A percentile compares a stretch with the other conserved stretches of the same genome.
These are phyloP conservation scores for Noccaea bulbosa DNA, from an alignment of 345 rosid species.

Conservation along the genomic window DNA sequence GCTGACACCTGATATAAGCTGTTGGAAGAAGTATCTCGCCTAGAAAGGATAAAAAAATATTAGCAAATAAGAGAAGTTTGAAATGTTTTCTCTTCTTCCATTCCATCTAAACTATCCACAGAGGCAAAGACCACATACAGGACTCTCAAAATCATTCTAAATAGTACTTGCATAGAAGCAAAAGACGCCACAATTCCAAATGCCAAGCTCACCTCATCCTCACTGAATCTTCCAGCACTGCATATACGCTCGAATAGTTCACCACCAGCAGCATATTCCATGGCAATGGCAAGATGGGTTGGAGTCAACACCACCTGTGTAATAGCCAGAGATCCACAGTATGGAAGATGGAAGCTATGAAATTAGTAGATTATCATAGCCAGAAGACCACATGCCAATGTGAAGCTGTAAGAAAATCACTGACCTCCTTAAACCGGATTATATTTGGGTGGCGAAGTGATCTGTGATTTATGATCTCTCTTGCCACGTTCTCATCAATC, in stretches of 20 bases:
- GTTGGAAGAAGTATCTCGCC: conserved; percentile 78
- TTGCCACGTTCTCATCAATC: conserved; percentile 90
- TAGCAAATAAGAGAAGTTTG: conserved; percentile 1
- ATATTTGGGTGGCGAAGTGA: conserved; percentile 89
- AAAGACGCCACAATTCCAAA: neutral
- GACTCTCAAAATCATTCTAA: neutral
- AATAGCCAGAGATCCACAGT: conserved; percentile 7
- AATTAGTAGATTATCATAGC: neutral
- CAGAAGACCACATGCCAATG: conserved; percentile 1
- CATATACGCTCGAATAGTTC: conserved; percentile 73
- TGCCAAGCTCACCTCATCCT: conserved; percentile 59
- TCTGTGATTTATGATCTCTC: conserved; percentile 89
- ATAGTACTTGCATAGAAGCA: neutral
- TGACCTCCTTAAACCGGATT: conserved; percentile 86
- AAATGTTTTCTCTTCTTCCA: conserved; percentile 2
- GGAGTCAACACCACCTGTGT: conserved; percentile 71
- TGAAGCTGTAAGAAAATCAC: conserved; percentile 4
- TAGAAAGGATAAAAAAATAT: conserved; percentile 28
- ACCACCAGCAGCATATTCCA: conserved; percentile 83
- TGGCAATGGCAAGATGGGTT: conserved; percentile 71
- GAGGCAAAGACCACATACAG: neutral
- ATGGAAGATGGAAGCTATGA: neutral
- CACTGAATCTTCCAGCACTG: conserved; percentile 74
- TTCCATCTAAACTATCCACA: neutral
- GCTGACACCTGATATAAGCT: conserved; percentile 73